Base-by-base conservation (phyloP, 2,329 filamentous ascomycete species). In the Phyllosticta paracitricarpa region DNA sequence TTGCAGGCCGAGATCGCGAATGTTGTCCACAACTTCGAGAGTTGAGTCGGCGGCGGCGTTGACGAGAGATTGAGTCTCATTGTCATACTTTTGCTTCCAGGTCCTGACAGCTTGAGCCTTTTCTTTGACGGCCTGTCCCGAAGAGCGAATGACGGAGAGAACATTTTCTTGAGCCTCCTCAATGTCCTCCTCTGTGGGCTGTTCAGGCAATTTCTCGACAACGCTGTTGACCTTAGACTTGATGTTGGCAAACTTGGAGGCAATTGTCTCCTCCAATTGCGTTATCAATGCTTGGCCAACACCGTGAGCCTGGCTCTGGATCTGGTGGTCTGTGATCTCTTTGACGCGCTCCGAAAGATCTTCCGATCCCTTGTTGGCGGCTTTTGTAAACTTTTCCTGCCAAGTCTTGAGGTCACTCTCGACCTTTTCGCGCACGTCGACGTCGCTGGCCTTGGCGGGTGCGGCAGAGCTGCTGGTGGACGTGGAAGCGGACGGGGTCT, bases 371-470 rank as follows among this genome's bases (percentile, higher is more conserved):
- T 95, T 91, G 63, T 95, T 89, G 7, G 90, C 90, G 9, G 91
- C 91, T 63, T 86, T 84, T 28, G 89, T 83, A 71, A 96, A 97
- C 69, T 96, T 95, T 64, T 84, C 84, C 73, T 97, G 89, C 93
- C 94, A 99, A 61, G 82, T 81, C 66, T 84, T 82, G 14, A 99
- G 81, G 71, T 99, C 94, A 54, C 87, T 82, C 1, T 85, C 81
- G 52, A 97, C 89, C 64, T 79, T 81, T 59, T 82, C 82, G 26
- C 83, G 81, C 17, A 78, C 73, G 54, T 81, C 78, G 30, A 78
- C 75, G 61, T 84, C 82, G 30, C 68, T 75, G 62, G 77, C 51
- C 24, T 58, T 55, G 7, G 51, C 33, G 14, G 56, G 56, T n/a
- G 56, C 22, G n/a, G 26, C 52, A 10, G 33, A 54, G 25, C 33